Evolutionary conservation across 176 grass and related monocot species (phyloP).

Genomic region (Saccharum spontaneum): DNA sequence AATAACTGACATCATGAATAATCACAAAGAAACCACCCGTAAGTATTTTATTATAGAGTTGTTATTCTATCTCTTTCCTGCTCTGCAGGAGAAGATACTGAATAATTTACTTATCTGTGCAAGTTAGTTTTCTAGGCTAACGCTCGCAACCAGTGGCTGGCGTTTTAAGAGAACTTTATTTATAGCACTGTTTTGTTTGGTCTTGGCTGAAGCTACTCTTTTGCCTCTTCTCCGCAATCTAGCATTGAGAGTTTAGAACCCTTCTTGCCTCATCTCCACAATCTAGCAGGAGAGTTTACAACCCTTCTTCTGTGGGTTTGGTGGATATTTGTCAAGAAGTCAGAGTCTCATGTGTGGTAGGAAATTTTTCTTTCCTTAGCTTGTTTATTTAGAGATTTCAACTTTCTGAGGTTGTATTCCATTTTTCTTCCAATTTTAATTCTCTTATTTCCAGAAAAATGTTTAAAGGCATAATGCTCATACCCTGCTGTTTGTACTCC

Average conservation of each 20-base stretch:
- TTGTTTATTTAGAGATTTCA: conserved; percentile 2
- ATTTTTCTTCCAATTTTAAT: not conserved
- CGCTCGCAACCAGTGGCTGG: not conserved
- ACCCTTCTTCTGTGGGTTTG: not conserved
- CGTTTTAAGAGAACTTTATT: not conserved
- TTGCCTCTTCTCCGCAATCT: not conserved
- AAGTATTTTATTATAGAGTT: conserved; percentile 9
- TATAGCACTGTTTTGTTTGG: not conserved
- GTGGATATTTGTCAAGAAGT: conserved; percentile 6
- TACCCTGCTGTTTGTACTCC: not conserved
- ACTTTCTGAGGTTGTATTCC: not conserved
- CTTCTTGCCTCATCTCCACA: not conserved
- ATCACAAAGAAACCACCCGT: not conserved
- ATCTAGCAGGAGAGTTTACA: not conserved
- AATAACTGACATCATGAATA: not conserved
- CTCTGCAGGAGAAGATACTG: not conserved
- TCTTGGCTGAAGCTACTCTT: not conserved
- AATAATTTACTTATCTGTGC: not conserved
- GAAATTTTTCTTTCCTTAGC: not conserved
- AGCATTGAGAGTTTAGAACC: not conserved
- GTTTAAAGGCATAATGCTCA: not conserved
- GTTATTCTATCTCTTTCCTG: not conserved
- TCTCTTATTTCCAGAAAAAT: not conserved
- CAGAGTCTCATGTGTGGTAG: not conserved
- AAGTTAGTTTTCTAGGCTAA: not conserved